A percentile compares a stretch with the other conserved stretches of the same genome.
These are phyloP conservation scores for Vachellia pachyceras DNA, from an alignment of 306 rosid species.

Conservation along the genomic window DNA sequence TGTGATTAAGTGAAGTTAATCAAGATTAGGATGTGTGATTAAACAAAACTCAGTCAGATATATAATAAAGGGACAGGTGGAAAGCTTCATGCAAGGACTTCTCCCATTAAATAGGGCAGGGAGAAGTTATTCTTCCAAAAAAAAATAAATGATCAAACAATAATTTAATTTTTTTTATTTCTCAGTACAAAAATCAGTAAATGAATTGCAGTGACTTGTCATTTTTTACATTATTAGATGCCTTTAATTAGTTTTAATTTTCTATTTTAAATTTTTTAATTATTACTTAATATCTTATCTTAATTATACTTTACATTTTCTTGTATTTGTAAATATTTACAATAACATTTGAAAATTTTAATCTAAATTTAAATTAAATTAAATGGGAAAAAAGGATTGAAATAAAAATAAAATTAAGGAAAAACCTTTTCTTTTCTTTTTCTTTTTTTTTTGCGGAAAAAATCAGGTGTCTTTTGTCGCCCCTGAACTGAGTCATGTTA, in stretches of 20 bases:
- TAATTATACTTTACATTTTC: neutral
- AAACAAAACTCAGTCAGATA: conserved; percentile 30
- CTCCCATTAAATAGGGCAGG: neutral
- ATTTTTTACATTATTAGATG: neutral
- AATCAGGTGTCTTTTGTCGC: too few species aligned
- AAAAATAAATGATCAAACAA: neutral
- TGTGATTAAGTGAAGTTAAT: conserved; percentile 12
- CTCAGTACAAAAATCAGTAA: neutral
- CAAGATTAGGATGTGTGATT: conserved; percentile 36
- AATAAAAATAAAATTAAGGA: too few species aligned
- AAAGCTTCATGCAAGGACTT: neutral
- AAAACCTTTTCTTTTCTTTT: too few species aligned
- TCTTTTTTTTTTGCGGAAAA: too few species aligned
- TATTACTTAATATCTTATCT: neutral
- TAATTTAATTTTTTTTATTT: neutral
- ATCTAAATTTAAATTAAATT: too few species aligned
- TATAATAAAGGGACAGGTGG: conserved; percentile 32
- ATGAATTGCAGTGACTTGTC: neutral
- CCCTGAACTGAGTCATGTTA: too few species aligned
- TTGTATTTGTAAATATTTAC: too few species aligned
- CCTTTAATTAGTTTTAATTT: neutral
- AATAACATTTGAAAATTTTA: too few species aligned
- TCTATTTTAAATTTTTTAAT: neutral
- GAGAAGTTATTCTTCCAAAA: neutral
- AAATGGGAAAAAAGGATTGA: too few species aligned